Percentiles rank a stretch among this genome's conserved stretches.
These are phyloP conservation scores for Elaeis guineensis DNA, from an alignment of 176 grass and related monocot species.

Conservation along the genomic window DNA sequence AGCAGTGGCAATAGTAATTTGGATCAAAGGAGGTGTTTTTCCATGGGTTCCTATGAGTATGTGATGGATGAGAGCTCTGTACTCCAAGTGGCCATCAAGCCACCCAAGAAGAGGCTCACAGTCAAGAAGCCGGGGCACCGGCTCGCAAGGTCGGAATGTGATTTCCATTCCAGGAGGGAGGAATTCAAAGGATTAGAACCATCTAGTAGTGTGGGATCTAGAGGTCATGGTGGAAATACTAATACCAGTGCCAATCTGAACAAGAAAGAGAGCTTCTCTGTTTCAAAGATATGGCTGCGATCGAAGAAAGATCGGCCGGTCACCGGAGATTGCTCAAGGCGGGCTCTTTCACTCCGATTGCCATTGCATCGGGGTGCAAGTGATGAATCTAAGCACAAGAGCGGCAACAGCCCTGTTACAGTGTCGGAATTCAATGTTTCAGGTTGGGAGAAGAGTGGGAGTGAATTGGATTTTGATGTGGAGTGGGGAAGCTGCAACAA, in stretches of 20 bases:
- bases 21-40: constrained; percentile 6
- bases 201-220: neutral
- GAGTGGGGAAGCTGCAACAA: constrained; percentile 43
- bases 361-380: constrained; percentile 35
- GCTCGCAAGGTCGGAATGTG: neutral
- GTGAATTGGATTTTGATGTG: constrained; percentile 34
- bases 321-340: constrained; percentile 29
- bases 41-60: constrained; percentile 14
- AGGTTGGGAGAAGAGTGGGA: constrained; percentile 30
- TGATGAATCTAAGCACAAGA: neutral
- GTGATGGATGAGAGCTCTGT: constrained; percentile 1
- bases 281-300: constrained; percentile 84
- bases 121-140: neutral
- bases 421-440: constrained; percentile 30
- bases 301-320: constrained; percentile 35
- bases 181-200: neutral
- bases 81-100: constrained; percentile 6
- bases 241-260: neutral
- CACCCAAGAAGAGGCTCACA: neutral
- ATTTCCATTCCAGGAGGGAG: neutral
- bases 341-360: constrained; percentile 76
- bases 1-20: neutral
- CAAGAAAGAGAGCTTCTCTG: constrained; percentile 58
- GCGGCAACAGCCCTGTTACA: constrained; percentile 42
- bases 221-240: neutral